Base-by-base conservation (phyloP, 2,329 filamentous ascomycete species). In the Fusarium tupiense region DNA sequence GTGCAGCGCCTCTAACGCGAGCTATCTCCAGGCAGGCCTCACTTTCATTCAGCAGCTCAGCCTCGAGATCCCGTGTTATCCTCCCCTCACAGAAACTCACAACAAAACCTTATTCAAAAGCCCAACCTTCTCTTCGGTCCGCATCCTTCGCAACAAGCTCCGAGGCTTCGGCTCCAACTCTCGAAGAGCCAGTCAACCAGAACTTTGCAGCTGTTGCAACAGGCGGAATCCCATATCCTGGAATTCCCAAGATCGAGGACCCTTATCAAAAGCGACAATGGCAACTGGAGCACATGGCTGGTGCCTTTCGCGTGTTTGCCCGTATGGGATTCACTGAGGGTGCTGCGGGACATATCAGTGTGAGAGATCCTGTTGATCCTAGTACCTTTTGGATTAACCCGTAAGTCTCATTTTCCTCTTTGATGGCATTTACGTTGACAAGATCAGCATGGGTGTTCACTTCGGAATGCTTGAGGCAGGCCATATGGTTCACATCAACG, bases 321-420 rank as follows among this genome's bases (percentile, higher is more conserved):
- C 83, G 85, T 40, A 75, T 84, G 52, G 85, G 86, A 13, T 88
- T 82, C 80, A 88, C 87, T 0, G 91, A 92, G 79, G 91, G 91
- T 46, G 91, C 91, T 80, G 84, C 85, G 20, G 91, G 91, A 2
- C 91, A 93, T 77, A 92, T 93, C 63, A 86, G 83, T 10, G 88
- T 92, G 2, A 85, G 91, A 13, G 91, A 92, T 76, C 90, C 91
- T 0, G 88, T 91, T 73, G 82, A 88, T 71, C 83, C 84, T 0
- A 81, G 88, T 67, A 86, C 85, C 1, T 91, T 92, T 79, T 92
- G 91, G 91, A 92, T 90, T 57, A 92, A 92, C 76, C 90, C 90
- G 11, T 81, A 22, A 71, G 80, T 67, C 5, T 14, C 9, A 2
- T 9, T 16, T 17, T 56, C 20, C 9, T 12, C 13, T 35, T 35